Conservation (phyloP, 78 protist species). For the Andalucia godoyi region DNA sequence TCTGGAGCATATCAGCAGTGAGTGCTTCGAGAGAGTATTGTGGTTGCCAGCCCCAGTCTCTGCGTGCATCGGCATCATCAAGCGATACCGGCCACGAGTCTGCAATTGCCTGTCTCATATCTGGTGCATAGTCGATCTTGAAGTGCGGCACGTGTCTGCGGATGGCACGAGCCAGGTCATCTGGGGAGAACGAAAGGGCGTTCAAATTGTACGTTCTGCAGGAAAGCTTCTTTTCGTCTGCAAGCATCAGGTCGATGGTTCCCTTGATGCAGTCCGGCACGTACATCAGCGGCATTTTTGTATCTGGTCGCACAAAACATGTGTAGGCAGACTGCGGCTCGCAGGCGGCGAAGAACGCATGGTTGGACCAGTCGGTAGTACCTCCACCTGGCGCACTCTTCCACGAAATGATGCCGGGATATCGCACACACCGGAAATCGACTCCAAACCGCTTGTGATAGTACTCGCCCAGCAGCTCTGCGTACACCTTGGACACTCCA, state of each 20-base stretch:
- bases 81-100: conserved; percentile 55
- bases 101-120: conserved; percentile 55
- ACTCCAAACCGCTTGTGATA: conserved; percentile 34
- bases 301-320: conserved; percentile 27
- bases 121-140: conserved; percentile 27
- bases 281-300: conserved; percentile 62
- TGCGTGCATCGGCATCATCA: conserved; percentile 43
- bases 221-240: conserved; percentile 15
- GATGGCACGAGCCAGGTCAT: conserved; percentile 18
- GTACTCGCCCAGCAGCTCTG: conserved; percentile 41
- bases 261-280: conserved; percentile 57
- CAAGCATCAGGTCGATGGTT: conserved; percentile 33
- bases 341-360: conserved; percentile 49
- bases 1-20: too few relatives aligned
- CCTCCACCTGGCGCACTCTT: conserved; percentile 61
- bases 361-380: conserved; percentile 65
- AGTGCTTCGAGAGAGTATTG: background rate
- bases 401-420: conserved; percentile 59
- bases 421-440: conserved; percentile 58
- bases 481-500: conserved; percentile 56
- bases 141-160: conserved; percentile 23
- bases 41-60: conserved; percentile 38
- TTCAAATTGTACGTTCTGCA: conserved; percentile 44
- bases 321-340: conserved; percentile 7
- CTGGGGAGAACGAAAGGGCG: conserved; percentile 51